A percentile compares a stretch with the other conserved stretches of the same genome.
phyloP scores from a whole-genome alignment of 805 yeast genomes.

The Hanseniaspora occidentalis region DNA sequence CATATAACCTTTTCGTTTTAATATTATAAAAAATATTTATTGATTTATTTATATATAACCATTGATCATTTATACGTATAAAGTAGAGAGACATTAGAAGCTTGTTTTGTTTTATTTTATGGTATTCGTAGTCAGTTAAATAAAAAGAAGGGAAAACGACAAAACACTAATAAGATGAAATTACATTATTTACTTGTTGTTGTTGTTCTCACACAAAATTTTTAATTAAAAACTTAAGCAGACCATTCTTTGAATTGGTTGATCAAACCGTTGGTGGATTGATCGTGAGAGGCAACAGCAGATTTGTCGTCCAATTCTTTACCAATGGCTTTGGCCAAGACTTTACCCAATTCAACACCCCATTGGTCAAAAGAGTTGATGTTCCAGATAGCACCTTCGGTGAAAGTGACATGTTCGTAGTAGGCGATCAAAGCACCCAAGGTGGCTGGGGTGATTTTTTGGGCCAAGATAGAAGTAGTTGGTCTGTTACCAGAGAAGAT shows the following conservation, averaged over 20 bases:
- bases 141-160: no score
- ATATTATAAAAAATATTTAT: no score
- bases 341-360: constrained; percentile 99
- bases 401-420: constrained; percentile 94
- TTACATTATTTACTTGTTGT: no score
- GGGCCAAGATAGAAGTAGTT: constrained; percentile 91
- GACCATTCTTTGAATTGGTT: constrained; percentile 89
- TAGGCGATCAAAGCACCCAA: constrained; percentile 94
- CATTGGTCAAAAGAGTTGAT: constrained; percentile 99
- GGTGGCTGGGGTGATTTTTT: constrained; percentile 92
- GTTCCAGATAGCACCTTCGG: constrained; percentile 99
- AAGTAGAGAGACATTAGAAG: no score
- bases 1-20: no score
- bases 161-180: neutral
- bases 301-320: constrained; percentile 61
- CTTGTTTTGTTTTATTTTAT: no score
- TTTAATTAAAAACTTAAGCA: neutral
- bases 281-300: constrained; percentile 62
- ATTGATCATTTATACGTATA: no score
- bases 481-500: constrained; percentile 97
- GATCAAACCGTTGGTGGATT: constrained; percentile 83
- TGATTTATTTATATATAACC: no score
- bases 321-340: constrained; percentile 90
- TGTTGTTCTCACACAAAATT: neutral
- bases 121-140: no score